Evolutionary conservation across 2,329 filamentous ascomycete species (phyloP).

Genomic region (Akanthomyces uredinophilus): DNA sequence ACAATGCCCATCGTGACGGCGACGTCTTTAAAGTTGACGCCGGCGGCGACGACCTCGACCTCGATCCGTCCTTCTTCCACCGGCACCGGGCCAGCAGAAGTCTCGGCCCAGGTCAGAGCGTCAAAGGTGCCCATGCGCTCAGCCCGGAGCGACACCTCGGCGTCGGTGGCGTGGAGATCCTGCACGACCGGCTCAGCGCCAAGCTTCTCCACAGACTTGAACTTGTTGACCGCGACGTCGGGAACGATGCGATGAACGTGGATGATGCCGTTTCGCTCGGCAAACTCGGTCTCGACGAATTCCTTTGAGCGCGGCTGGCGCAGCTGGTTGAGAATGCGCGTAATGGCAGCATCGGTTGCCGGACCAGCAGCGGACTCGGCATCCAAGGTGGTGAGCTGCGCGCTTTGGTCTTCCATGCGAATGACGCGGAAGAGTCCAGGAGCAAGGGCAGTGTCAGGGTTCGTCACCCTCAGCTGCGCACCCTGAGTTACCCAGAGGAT

Average conservation of each 20-base stretch:
- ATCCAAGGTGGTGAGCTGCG: conserved; percentile 4
- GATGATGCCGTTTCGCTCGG: conserved; percentile 25
- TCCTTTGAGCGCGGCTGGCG: conserved; percentile 23
- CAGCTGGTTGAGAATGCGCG: conserved; percentile 6
- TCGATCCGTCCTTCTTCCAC: conserved; percentile 15
- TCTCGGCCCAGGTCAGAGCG: conserved; percentile 13
- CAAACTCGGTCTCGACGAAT: conserved; percentile 18
- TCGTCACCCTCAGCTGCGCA: not conserved
- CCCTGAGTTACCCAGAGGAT: conserved; percentile 5
- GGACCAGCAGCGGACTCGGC: not conserved
- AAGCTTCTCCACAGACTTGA: not conserved
- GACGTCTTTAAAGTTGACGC: conserved; percentile 18
- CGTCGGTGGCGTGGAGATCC: not conserved
- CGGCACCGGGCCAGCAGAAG: conserved; percentile 16
- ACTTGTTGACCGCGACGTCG: conserved; percentile 16
- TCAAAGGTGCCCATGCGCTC: conserved; percentile 10
- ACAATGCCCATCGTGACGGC: conserved; percentile 19
- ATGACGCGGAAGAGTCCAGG: conserved; percentile 8
- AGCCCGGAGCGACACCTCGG: not conserved
- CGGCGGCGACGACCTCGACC: conserved; percentile 12
- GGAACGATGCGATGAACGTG: conserved; percentile 21
- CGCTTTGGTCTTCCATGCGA: conserved; percentile 3
- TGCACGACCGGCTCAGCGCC: not conserved
- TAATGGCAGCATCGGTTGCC: not conserved
- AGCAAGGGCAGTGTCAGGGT: not conserved